Base-by-base conservation (phyloP, 2,329 filamentous ascomycete genomes). In the Apiospora sp. region DNA sequence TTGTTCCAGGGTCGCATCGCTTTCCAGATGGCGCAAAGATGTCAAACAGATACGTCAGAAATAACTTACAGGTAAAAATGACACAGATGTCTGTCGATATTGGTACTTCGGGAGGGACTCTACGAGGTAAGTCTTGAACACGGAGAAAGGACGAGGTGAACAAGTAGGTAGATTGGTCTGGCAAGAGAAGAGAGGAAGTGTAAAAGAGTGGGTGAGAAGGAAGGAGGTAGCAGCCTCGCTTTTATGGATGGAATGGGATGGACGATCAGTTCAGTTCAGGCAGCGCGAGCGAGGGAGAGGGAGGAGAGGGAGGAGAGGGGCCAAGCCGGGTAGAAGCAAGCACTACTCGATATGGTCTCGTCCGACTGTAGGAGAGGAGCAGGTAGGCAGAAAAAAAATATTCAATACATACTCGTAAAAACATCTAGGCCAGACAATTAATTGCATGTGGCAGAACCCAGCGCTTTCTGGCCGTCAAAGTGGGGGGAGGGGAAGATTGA, bases 111-210 rank as follows among this genome's bases (percentile, higher is more conserved):
- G 58, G 61, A 54, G 22, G 46, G 67, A 64, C 73, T 22, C 67
- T 71, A 73, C 69, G 68, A 69, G 72, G 24, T 49, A 54, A 72
- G 44, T 71, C 69, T 61, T 67, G 64, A 10, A 68, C 70, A 76
- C 73, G 74, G 73, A 71, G 34, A n/a, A n/a, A 75, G 71, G 71
- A 76, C 71, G 71, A 73, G 74, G 70, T 73, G 74, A 69, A 69
- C 75, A 75, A 76, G 51, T 76, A 78, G 71, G 74, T 71, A 75
- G 74, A 75, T 72, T 76, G 73, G 72, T 79, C 78, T 79, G 77
- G 80, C 77, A 76, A 81, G 76, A 76, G 75, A 78, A 78, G 76
- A 72, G 71, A 78, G 78, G 79, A 78, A 78, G 76, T 76, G 75
- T 71, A 76, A 77, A 76, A 76, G 75, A 75, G 75, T 75, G 74